Evolutionary conservation across 306 rosid genomes (phyloP), one percentile per base, ranked within the genome.

Genomic region (Leucaena leucocephala): DNA sequence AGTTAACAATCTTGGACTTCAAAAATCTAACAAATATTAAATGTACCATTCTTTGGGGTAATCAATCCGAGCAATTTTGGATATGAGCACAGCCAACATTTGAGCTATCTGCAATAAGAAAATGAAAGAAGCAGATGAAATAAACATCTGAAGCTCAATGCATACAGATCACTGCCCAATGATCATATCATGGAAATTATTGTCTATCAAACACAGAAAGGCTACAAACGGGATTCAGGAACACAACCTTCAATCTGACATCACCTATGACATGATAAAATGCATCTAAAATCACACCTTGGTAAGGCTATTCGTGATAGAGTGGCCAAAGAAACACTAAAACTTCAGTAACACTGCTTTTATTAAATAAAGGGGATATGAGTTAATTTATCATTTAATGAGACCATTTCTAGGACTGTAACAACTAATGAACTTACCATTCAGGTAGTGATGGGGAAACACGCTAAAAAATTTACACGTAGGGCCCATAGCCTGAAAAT

Each of bases 41-140:
- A 43, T 64, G 70, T 92, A 94, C 98, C 98, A 94, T 79, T 94
- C 97, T 85, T 85, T 89, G 63, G 98, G 98, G 83, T 94, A 92
- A 87, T 94, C 98, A 79, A 92, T 82, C 52, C 98, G 93, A 79
- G 97, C 97, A 77, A 94, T 91, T 86, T 92, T 92, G 80, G 98
- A 94, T 74, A 94, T 87, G 72, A 94, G 84, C 88, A 94, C 97
- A 12, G 98, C 95, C 90, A 92, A 79, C 88, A 88, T 87, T 82
- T 67, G 74, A 78, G 98, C 98, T 79, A 94, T 92, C 97, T 94
- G 97, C 85, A 74, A 45, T 82, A 70, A 43, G 6, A 65, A 79
- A 87, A 75, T 62, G 54, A 42, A 34, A 74, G 43, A 46, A 78
- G 73, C 44, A 68, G 22, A 64, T 63, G 67, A 33, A 82, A 82